Base-by-base conservation (phyloP, 2,329 filamentous ascomycete species). In the Dissoconium aciculare region DNA sequence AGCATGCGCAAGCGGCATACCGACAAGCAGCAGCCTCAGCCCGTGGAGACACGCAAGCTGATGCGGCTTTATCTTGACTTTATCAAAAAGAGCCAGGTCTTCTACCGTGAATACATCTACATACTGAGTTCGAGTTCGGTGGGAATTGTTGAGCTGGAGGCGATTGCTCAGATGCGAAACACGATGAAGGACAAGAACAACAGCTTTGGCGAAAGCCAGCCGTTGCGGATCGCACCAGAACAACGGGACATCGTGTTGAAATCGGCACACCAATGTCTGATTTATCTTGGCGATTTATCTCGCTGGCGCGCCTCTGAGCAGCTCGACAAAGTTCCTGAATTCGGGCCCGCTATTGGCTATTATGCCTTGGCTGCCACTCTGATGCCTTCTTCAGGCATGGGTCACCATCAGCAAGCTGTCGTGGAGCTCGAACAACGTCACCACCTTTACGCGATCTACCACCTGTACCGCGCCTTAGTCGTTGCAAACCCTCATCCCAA, bases 361-460 rank as follows among this genome's bases (percentile, higher is more conserved):
- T 95, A 98, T 54, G 64, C 70, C 33, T 63, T 95, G 36, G 89
- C 89, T 13, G 72, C 75, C 40, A 72, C 78, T 30, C 67, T 95
- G 31, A 69, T 79, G 43, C 83, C 87, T 3, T 64, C 71, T 11
- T 83, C 79, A 27, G 87, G 87, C 16, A 71, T 75, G 39, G 79
- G 83, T 11, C 79, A 91, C 49, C 87, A 98, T 48, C 89, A 95
- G 54, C 73, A 89, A 53, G 85, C 81, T 19, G 80, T 95, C 19
- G 77, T 95, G 36, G 77, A 78, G 36, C 68, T 82, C 28, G 75
- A 78, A 31, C 73, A 85, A 45, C 70, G 69, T 35, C 78, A 87
- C 43, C 79, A 91, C 51, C 68, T 95, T 30, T 73, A 83, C 38
- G 76, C 83, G 6, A 77, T 91, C 16, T 95, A 94, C 55, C 75